Evolutionary conservation across 805 yeast genomes (phyloP).

Genomic region (Candida glaebosa): DNA sequence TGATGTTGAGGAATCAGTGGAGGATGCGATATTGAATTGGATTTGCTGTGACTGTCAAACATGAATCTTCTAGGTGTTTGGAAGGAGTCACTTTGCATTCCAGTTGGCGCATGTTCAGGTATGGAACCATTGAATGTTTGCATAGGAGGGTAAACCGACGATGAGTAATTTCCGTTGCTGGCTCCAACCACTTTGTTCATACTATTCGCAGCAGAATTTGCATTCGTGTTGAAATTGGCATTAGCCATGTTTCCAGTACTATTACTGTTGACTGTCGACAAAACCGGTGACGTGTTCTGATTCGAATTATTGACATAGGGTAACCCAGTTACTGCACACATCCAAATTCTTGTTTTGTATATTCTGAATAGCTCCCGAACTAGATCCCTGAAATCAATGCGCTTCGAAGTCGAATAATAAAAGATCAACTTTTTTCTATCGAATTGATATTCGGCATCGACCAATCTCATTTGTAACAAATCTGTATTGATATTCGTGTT

Average conservation of each 20-base stretch:
- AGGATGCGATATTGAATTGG: not conserved
- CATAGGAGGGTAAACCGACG: not conserved
- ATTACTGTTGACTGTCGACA: constrained; percentile 5
- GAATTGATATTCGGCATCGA: constrained; percentile 79
- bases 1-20: not conserved
- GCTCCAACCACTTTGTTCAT: not conserved
- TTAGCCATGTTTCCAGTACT: not conserved
- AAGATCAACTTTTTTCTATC: constrained; percentile 75
- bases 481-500: constrained; percentile 11
- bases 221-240: not conserved
- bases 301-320: constrained; percentile 19
- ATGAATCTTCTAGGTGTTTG: not conserved
- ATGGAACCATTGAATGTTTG: not conserved
- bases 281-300: constrained; percentile 3
- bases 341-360: constrained; percentile 79
- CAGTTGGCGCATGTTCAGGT: not conserved
- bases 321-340: constrained; percentile 62
- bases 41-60: not conserved
- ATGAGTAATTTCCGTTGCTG: not conserved
- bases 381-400: constrained; percentile 71
- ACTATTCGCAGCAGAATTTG: not conserved
- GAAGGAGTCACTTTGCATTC: not conserved
- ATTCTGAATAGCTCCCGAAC: constrained; percentile 71
- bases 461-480: constrained; percentile 49
- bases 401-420: constrained; percentile 55